These are phyloP conservation scores for Phaffia australis DNA, from an alignment of 768 basidiomycete species.

Conservation along the genomic window DNA sequence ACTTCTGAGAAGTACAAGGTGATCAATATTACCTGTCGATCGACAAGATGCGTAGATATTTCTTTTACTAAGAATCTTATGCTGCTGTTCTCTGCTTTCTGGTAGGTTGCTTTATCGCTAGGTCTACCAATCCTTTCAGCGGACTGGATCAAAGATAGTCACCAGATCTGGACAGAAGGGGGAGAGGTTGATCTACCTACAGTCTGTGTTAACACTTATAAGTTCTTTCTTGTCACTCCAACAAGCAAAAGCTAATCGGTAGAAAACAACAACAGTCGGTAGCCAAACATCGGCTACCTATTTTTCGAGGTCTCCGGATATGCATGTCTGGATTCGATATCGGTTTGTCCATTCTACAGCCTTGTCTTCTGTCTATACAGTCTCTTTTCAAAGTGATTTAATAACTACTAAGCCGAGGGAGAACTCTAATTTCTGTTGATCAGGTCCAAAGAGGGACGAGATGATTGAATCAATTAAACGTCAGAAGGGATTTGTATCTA, in stretches of 20 bases:
- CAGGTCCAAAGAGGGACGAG: constrained; percentile 48
- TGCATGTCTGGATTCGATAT: constrained; percentile 68
- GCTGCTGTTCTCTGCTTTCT: background rate
- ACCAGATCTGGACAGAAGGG: constrained; percentile 64
- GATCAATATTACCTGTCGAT: constrained; percentile 28
- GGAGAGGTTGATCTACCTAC: constrained; percentile 61
- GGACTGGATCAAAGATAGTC: constrained; percentile 63
- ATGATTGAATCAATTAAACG: constrained; percentile 53
- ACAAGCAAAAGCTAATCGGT: background rate
- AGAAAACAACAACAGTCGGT: constrained; percentile 44
- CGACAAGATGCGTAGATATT: constrained; percentile 2
- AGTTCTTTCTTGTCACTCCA: background rate
- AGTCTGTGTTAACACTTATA: constrained; percentile 41
- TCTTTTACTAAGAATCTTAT: background rate
- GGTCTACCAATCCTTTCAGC: constrained; percentile 68
- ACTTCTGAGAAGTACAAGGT: constrained; percentile 78
- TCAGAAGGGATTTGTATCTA: constrained; percentile 59
- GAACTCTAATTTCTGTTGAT: background rate
- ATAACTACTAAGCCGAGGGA: no score
- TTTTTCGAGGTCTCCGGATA: constrained; percentile 60
- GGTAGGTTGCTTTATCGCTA: constrained; percentile 68
- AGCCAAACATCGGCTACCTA: constrained; percentile 52
- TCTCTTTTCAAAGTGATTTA: no score
- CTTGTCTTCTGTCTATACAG: background rate
- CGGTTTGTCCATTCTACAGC: constrained; percentile 30